These are phyloP conservation scores for Eucalyptus fibrosa DNA, from an alignment of 345 rosid genomes.

Conservation along the genomic window DNA sequence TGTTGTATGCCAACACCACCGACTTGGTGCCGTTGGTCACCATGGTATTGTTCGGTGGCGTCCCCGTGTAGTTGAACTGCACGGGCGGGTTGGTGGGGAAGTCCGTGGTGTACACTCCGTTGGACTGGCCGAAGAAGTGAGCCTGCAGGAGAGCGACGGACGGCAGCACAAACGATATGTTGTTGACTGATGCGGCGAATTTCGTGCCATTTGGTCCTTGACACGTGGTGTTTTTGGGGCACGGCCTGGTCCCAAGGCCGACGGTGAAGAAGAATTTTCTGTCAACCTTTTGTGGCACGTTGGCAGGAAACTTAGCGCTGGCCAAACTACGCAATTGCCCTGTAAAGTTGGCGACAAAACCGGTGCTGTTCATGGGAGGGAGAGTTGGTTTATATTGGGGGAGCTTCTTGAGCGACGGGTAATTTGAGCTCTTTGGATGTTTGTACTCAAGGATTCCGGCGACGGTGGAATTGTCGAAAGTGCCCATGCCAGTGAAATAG, in stretches of 20 bases:
- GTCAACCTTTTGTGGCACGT: constrained; percentile 20
- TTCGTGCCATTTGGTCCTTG: constrained; percentile 32
- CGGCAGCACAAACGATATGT: constrained; percentile 24
- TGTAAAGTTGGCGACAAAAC: constrained; percentile 12
- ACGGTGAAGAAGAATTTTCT: constrained; percentile 25
- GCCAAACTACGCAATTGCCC: constrained; percentile 21
- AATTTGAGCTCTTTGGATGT: neutral
- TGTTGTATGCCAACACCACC: constrained; percentile 38
- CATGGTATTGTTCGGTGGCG: constrained; percentile 55
- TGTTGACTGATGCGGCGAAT: constrained; percentile 29
- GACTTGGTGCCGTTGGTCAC: constrained; percentile 41
- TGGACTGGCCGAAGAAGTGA: constrained; percentile 15
- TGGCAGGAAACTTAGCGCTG: constrained; percentile 22
- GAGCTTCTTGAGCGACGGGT: neutral
- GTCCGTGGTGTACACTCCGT: constrained; percentile 26
- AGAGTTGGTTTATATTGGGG: constrained; percentile 20
- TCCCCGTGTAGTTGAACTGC: constrained; percentile 65
- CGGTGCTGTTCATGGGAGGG: constrained; percentile 20
- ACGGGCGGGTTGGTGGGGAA: constrained; percentile 37
- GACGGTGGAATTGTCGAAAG: constrained; percentile 26
- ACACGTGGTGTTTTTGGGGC: constrained; percentile 23
- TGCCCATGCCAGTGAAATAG: constrained; percentile 18
- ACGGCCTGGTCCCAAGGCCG: constrained; percentile 25
- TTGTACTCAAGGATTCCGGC: constrained; percentile 30
- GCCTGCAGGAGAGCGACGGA: constrained; percentile 29